Percentiles rank a stretch among this genome's conserved stretches.
phyloP scores from a whole-genome alignment of 805 yeast species.

The Kodamaea hsintzibuensis region DNA sequence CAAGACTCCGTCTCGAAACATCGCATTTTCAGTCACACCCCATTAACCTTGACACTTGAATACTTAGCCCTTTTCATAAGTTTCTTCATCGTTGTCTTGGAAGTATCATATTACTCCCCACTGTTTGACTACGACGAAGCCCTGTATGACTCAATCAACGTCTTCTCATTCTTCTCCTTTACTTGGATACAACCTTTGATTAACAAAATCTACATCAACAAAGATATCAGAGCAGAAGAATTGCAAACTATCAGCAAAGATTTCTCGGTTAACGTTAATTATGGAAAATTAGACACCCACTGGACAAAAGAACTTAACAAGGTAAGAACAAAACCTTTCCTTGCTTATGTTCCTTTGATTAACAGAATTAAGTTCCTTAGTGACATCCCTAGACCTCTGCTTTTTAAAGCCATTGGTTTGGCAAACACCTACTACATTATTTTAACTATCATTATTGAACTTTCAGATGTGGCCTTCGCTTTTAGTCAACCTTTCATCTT shows the following conservation, averaged over 20 bases:
- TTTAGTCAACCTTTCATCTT: slow-evolving; percentile 33
- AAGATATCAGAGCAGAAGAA: slow-evolving; percentile 21
- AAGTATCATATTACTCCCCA: slow-evolving; percentile 21
- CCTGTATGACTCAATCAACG: slow-evolving; percentile 18
- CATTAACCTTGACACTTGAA: slow-evolving; percentile 11
- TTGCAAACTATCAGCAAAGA: slow-evolving; percentile 13
- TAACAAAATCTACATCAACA: slow-evolving; percentile 22
- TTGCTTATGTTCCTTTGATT: slow-evolving; percentile 7
- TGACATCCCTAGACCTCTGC: slow-evolving; percentile 20
- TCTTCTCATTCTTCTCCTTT: slow-evolving; percentile 25
- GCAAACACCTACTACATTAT: slow-evolving; percentile 16
- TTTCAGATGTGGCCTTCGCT: slow-evolving; percentile 23
- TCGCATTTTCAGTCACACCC: slow-evolving; percentile 13
- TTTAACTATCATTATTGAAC: slow-evolving; percentile 17
- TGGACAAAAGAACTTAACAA: slow-evolving; percentile 23
- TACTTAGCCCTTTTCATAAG: slow-evolving; percentile 14
- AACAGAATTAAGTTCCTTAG: slow-evolving; percentile 6
- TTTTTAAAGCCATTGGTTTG: slow-evolving; percentile 21
- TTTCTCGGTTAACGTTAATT: slow-evolving; percentile 18
- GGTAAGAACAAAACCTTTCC: slow-evolving; percentile 13
- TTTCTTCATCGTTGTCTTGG: slow-evolving; percentile 16
- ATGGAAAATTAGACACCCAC: slow-evolving; percentile 17
- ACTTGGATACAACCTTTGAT: slow-evolving; percentile 30
- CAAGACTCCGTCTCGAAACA: slow-evolving; percentile 24
- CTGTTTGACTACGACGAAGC: slow-evolving; percentile 24